phyloP scores from a whole-genome alignment of 129 eudicot species.

The Artemisia argyi region DNA sequence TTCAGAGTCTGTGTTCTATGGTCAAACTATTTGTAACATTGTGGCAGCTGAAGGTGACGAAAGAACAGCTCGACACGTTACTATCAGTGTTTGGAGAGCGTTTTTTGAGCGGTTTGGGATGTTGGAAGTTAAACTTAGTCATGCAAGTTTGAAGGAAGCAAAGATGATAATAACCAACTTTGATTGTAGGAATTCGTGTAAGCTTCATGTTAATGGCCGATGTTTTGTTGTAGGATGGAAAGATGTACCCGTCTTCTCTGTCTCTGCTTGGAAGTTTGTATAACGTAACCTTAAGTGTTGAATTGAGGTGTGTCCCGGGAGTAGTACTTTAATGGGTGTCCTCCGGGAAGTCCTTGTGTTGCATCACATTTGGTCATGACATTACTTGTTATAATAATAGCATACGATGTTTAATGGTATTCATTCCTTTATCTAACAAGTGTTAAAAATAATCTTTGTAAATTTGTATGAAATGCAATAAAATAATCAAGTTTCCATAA shows the following conservation, averaged over 20 bases:
- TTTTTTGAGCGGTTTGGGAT: constrained; percentile 42
- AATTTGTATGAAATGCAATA: not conserved
- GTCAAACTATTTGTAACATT: constrained; percentile 38
- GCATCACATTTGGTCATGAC: too few species aligned
- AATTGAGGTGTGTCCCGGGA: too few species aligned
- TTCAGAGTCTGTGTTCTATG: constrained; percentile 14
- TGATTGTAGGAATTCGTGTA: constrained; percentile 33
- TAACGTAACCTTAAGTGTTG: not conserved
- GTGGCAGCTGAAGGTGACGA: constrained; percentile 59
- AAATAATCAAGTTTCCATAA: not conserved
- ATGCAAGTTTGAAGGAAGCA: constrained; percentile 33
- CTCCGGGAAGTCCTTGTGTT: too few species aligned
- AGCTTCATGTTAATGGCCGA: constrained; percentile 28
- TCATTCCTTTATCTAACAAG: too few species aligned
- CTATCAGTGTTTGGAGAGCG: constrained; percentile 48
- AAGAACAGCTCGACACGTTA: constrained; percentile 39
- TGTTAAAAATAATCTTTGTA: too few species aligned
- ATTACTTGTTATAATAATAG: too few species aligned
- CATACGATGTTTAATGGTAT: too few species aligned
- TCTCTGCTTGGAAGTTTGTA: constrained; percentile 51
- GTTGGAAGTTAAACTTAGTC: constrained; percentile 38
- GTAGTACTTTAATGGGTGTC: too few species aligned
- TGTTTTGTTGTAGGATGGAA: constrained; percentile 45
- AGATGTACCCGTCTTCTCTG: constrained; percentile 39
- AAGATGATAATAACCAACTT: constrained; percentile 33